Base-by-base conservation (phyloP, 225 moss, liverwort and hornwort species). In the Bryum argenteum region DNA sequence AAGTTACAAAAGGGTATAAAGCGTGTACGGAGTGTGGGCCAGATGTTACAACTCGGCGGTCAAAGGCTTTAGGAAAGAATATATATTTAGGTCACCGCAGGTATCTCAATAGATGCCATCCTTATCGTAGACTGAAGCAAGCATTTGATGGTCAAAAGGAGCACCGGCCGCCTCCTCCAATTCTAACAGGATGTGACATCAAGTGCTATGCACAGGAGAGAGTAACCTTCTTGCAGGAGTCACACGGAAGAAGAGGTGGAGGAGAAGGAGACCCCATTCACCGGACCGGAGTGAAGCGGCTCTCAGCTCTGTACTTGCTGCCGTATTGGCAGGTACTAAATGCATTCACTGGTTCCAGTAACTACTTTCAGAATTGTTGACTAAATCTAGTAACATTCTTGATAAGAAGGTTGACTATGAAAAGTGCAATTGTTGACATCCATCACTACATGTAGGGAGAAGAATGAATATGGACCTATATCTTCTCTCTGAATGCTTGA, bases 201-300 rank as follows among this genome's bases (percentile, higher is more conserved):
- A 45, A 45, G 23, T 43, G 45, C 44, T 26, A 26, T 26, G 26
- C 26, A 26, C 26, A 26, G 26, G 26, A 26, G 26, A 26, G 26
- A 26, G 26, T 33, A 33, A 5, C 33, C 33, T 33, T 33, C 33
- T 6, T 33, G 33, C 4, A 3, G 4, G 33, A 33, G 45, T 64
- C 47, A 64, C 26, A 50, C 0, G 50, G 65, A 65, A 63, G 42
- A 43, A 63, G 63, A 63, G 63, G 44, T 11, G 63, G 44, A 44
- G 63, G 63, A 45, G 63, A 63, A 15, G 42, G 20, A 20, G 63
- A 63, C 45, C 63, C 44, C 63, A 63, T 63, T 45, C 63, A 63
- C 11, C 21, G 17, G 4, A 63, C 45, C 42, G 42, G 44, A 63
- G 44, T 44, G 44, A 44, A 44, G 44, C 44, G 44, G 44, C 44